Conservation (phyloP, 768 basidiomycete species). For the Candolleomyces aberdarensis region DNA sequence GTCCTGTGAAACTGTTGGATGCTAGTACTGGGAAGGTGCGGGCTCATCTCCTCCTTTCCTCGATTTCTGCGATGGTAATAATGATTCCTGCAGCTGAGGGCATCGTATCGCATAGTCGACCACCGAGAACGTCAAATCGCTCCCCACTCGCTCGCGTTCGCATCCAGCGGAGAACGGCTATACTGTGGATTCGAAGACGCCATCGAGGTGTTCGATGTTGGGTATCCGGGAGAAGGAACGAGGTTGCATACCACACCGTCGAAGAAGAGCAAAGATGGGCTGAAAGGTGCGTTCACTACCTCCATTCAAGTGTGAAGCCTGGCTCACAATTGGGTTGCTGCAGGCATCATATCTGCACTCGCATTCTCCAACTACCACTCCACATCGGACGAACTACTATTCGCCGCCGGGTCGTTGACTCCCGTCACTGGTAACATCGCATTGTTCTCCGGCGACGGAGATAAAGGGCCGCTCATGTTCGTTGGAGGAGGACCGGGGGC, state of each 20-base stretch:
- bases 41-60: constrained; percentile 13
- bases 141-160: constrained; percentile 82
- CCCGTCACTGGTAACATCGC: constrained; percentile 57
- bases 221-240: constrained; percentile 65
- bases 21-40: constrained; percentile 69
- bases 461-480: constrained; percentile 50
- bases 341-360: constrained; percentile 85
- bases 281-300: constrained; percentile 63
- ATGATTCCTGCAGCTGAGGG: constrained; percentile 62
- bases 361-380: constrained; percentile 68
- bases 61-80: background rate
- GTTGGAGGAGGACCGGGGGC: constrained; percentile 53
- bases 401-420: constrained; percentile 76
- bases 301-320: background rate
- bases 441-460: constrained; percentile 59
- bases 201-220: constrained; percentile 82
- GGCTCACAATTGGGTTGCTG: background rate
- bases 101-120: constrained; percentile 89
- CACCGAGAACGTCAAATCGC: constrained; percentile 91
- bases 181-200: constrained; percentile 88
- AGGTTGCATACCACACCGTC: constrained; percentile 69
- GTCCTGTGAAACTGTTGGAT: constrained; percentile 83
- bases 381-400: constrained; percentile 46
- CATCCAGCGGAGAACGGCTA: constrained; percentile 63
- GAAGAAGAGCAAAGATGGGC: constrained; percentile 77